Evolutionary conservation across 768 basidiomycete genomes (phyloP).

Genomic region (Melanogaster broomeanus): DNA sequence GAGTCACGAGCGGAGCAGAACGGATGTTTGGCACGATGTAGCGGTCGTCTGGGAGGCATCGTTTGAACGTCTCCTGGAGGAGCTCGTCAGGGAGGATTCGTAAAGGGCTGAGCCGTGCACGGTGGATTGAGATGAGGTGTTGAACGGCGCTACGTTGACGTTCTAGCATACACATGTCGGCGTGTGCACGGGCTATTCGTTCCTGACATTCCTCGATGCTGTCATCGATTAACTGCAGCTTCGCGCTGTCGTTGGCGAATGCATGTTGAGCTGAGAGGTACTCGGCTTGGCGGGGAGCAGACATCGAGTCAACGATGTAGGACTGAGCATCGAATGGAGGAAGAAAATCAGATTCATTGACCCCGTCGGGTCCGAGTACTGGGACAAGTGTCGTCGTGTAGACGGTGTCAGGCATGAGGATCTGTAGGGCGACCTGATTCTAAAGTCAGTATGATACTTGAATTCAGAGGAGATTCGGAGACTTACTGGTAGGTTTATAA

Average conservation of each 20-base stretch:
- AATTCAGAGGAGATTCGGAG: background rate
- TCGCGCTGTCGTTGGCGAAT: constrained; percentile 15
- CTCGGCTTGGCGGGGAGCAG: constrained; percentile 18
- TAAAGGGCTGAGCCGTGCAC: constrained; percentile 29
- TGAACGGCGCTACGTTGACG: constrained; percentile 16
- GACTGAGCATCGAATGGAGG: constrained; percentile 2
- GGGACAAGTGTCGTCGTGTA: background rate
- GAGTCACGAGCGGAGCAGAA: constrained; percentile 33
- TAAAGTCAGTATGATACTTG: background rate
- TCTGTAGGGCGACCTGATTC: background rate
- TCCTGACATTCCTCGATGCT: constrained; percentile 19
- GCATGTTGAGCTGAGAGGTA: constrained; percentile 17
- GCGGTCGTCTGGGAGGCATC: constrained; percentile 23
- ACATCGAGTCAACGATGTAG: constrained; percentile 23
- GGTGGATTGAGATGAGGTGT: constrained; percentile 19
- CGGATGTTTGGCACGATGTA: constrained; percentile 22
- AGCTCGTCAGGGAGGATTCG: constrained; percentile 33
- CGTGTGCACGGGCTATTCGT: constrained; percentile 12
- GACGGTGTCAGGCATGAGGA: constrained; percentile 2
- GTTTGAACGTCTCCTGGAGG: constrained; percentile 32
- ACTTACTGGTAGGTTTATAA: constrained; percentile 12
- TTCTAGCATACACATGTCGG: constrained; percentile 19
- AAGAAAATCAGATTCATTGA: background rate
- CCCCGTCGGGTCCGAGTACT: background rate
- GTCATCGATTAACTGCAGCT: constrained; percentile 14